Evolutionary conservation across 192 early-diverging fungal species (phyloP).

Genomic region (Gonapodya sp.): DNA sequence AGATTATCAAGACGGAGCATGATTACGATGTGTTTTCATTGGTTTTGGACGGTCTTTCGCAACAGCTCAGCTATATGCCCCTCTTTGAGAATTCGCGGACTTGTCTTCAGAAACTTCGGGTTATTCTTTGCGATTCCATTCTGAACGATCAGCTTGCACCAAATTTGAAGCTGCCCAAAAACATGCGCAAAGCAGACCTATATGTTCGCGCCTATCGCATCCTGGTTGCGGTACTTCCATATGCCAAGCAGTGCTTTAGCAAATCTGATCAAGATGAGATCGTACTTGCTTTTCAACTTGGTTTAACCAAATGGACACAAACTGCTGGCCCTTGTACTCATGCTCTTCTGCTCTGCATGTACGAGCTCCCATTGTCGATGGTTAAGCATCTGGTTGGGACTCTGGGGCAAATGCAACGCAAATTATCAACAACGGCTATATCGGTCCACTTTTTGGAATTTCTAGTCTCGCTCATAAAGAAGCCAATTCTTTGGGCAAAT

Average conservation of each 20-base stretch:
- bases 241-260: constrained; percentile 46
- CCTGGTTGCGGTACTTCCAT: constrained; percentile 54
- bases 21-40: constrained; percentile 63
- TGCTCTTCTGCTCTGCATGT: constrained; percentile 64
- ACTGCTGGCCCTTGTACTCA: constrained; percentile 75
- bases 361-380: constrained; percentile 70
- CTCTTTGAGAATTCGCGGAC: constrained; percentile 55
- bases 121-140: constrained; percentile 46
- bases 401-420: constrained; percentile 66
- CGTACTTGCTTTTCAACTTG: constrained; percentile 60
- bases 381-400: constrained; percentile 60
- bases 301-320: constrained; percentile 55
- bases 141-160: constrained; percentile 42
- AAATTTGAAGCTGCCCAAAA: constrained; percentile 46
- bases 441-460: constrained; percentile 86
- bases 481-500: constrained; percentile 68
- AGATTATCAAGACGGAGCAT: constrained; percentile 54
- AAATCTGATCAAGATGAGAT: constrained; percentile 63
- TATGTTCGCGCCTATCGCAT: constrained; percentile 51
- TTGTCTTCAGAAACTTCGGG: constrained; percentile 41
- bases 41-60: constrained; percentile 51
- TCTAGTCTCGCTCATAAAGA: constrained; percentile 71
- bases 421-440: constrained; percentile 66
- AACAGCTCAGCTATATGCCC: constrained; percentile 64
- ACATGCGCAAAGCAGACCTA: constrained; percentile 54